Percentiles rank a stretch among this genome's conserved stretches.
phyloP scores from a whole-genome alignment of 441 rosid genomes.

The Gossypium laxum region DNA sequence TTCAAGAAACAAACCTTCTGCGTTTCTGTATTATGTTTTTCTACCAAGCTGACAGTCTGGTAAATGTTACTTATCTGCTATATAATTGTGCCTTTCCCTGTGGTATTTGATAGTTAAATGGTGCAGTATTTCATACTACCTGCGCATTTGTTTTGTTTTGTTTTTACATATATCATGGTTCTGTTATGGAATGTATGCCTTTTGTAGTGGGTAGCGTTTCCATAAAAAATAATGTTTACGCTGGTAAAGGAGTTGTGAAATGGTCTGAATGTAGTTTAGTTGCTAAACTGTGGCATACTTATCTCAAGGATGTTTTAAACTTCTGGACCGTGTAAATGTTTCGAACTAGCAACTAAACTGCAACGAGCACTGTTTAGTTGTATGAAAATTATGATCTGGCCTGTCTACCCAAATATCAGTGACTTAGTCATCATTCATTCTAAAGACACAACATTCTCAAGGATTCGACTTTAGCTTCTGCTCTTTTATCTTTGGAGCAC shows the following conservation, averaged over 20 bases:
- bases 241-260: no score
- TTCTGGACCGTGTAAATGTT: no score
- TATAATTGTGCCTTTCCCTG: neutral
- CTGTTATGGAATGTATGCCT: neutral
- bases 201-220: neutral
- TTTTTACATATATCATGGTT: neutral
- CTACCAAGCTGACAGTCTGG: neutral
- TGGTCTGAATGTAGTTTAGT: no score
- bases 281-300: no score
- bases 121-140: neutral
- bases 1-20: constrained; percentile 6
- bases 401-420: no score
- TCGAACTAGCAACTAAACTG: no score
- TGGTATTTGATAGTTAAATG: neutral
- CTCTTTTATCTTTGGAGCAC: constrained; percentile 64
- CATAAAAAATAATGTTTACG: no score
- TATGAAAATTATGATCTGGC: no score
- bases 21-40: neutral
- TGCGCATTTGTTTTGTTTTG: neutral
- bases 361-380: no score
- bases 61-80: neutral
- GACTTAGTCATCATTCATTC: no score
- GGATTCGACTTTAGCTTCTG: constrained; percentile 91
- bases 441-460: no score
- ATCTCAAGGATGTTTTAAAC: no score